phyloP scores from a whole-genome alignment of 345 rosid genomes.

The Murraya koenigii region DNA sequence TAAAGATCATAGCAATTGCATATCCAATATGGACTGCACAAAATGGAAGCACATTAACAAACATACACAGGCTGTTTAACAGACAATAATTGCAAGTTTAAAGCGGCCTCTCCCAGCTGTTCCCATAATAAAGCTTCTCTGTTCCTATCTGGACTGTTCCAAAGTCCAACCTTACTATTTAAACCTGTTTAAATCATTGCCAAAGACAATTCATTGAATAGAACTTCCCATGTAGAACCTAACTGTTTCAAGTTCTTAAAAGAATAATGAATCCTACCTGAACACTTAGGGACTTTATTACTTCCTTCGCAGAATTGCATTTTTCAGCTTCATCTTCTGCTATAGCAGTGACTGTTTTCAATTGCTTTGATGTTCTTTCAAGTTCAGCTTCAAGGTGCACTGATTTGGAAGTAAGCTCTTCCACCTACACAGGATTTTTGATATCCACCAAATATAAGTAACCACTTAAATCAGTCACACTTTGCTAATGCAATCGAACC shows the following conservation, averaged over 20 bases:
- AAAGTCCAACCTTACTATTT: background rate
- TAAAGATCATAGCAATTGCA: background rate
- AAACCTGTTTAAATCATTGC: background rate
- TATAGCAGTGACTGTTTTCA: conserved; percentile 65
- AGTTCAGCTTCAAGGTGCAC: conserved; percentile 73
- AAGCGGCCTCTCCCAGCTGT: background rate
- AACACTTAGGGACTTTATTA: conserved; percentile 66
- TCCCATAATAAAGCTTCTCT: background rate
- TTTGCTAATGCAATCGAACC: background rate
- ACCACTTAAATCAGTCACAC: background rate
- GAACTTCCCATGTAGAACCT: background rate
- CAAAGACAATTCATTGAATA: background rate
- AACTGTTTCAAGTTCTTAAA: background rate
- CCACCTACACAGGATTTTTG: conserved; percentile 47
- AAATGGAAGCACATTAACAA: background rate
- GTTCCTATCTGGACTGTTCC: background rate
- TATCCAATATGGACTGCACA: background rate
- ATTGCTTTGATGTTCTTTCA: conserved; percentile 52
- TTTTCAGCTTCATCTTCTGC: conserved; percentile 87
- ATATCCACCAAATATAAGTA: conserved; percentile 1
- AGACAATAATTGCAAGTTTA: background rate
- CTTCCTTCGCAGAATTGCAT: conserved; percentile 79
- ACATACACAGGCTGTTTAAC: background rate
- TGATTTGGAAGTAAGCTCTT: conserved; percentile 57
- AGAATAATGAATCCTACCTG: conserved; percentile 47